Percentiles rank a stretch among this genome's conserved stretches.
Evolutionary conservation across 768 basidiomycete species (phyloP).

Genomic region (Pisolithus albus): DNA sequence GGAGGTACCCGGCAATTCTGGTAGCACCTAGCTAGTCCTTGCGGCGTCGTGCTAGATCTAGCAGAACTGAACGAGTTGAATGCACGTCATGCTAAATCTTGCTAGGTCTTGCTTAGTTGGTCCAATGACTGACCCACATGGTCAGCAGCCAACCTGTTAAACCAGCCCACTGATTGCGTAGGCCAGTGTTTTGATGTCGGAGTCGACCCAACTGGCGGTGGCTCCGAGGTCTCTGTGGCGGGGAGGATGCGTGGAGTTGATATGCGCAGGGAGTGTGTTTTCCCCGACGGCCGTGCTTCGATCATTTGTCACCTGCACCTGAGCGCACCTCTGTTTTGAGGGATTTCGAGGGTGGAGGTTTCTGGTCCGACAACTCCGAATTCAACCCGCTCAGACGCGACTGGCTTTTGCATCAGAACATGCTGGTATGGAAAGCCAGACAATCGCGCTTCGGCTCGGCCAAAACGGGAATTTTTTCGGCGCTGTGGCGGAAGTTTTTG

Average conservation of each 20-base stretch:
- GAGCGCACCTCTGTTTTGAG: too few relatives aligned
- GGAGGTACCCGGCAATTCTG: too few relatives aligned
- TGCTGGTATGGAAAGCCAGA: too few relatives aligned
- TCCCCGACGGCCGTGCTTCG: conserved; percentile 77
- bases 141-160: conserved; percentile 69
- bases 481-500: too few relatives aligned
- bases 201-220: conserved; percentile 9
- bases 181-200: conserved; percentile 34
- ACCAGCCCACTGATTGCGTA: conserved; percentile 88
- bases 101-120: conserved; percentile 25
- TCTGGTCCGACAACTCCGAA: conserved; percentile 31
- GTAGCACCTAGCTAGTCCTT: too few relatives aligned
- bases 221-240: background rate
- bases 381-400: too few relatives aligned
- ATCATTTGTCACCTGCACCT: conserved; percentile 65
- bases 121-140: conserved; percentile 38
- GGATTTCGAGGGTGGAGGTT: conserved; percentile 16
- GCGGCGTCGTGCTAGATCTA: too few relatives aligned
- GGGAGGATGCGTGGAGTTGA: conserved; percentile 36
- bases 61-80: too few relatives aligned
- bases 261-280: conserved; percentile 60
- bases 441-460: too few relatives aligned
- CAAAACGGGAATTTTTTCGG: too few relatives aligned
- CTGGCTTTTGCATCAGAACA: too few relatives aligned
- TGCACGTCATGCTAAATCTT: too few relatives aligned